Base-by-base conservation (phyloP, 768 basidiomycete genomes). In the Kwoniella mangroviensis region DNA sequence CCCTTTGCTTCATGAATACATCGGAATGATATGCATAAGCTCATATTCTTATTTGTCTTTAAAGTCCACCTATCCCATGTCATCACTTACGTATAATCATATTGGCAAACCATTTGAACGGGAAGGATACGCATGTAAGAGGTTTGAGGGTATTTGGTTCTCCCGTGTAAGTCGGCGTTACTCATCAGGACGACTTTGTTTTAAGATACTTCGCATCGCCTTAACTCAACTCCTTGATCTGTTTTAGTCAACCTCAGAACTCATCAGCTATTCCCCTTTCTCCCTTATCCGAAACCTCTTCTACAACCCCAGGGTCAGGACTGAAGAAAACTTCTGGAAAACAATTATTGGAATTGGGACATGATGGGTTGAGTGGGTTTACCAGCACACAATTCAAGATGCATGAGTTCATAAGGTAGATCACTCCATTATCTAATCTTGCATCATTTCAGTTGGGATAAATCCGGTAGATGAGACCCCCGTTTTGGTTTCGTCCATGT, bases 91-190 rank as follows among this genome's bases (percentile, higher is more conserved):
- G 98, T 81, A 86, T 98, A 53, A 90, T 95, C 68, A 88, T 99
- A 59, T 86, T 94, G 15, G 89, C 91, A 22, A 99, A 98, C 80
- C 94, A 98, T 80, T 91, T 97, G 90, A 98, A 95, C 76, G 97
- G 97, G 6, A 98, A 98, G 81, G 97, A 99, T 83, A 98, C 97
- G 10, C 97, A 99, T 84, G 92, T 99, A 19, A 89, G 97, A 13
- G 95, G 96, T 3, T 83, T 98, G 51, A 89, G 87, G 43, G 87
- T 98, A n/a, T 88, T 93, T 64, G 96, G 94, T 0, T 92, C 93
- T 2, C 83, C 89, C 7, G 91, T 91, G 95, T 95, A 80, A 69
- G 88, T 84, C 12, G 52, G 49, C 26, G 57, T 53, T 34, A 34
- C 34, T 4, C 4, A 34, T 13, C 15, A 10, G 49, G 34, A 15